Base-by-base conservation (phyloP, 441 rosid genomes). In the Geranium incanum region DNA sequence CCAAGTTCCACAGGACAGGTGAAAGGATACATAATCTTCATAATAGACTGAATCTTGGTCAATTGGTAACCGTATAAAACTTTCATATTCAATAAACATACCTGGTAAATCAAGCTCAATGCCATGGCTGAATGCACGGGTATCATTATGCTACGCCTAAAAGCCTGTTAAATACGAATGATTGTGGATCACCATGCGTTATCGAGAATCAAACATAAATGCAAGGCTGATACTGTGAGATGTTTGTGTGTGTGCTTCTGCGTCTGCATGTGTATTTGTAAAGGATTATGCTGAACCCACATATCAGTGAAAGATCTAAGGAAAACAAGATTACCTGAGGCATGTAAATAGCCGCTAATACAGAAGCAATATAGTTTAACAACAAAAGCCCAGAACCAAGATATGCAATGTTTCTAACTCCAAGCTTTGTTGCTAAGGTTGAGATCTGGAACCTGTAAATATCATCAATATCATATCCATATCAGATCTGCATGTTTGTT, bases 341-440 rank as follows among this genome's bases (percentile, higher is more conserved):
- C 87, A 87, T 80, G 86, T 89, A 93, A 76, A 91, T 73, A 72
- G 95, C 98, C 45, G 91, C 85, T 67, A 86, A 78, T 63, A 89
- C 74, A 72, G 97, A 89, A 68, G 89, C 88, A 39, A 88, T 36
- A 82, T 93, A 91, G 76, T 91, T 93, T 79, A 89, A 82, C 72
- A 89, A 84, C 80, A 91, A 77, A 75, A 93, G 91, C 69, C 92
- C 96, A 70, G 95, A 83, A 70, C 97, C 96, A 36, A 93, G 91
- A 74, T 89, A 91, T 21, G 96, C 87, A 76, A 93, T 91, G 75
- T 93, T 93, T 82, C 96, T 85, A 66, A 93, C 95, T 75, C 96
- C 98, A 78, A 91, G 96, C 80, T 80, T 91, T 75, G 96, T 91
- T 70, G 97, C 97, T 36, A 93, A 78, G 15, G 97, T 93, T 74